Percentiles rank a stretch among this genome's conserved stretches.
Conservation (phyloP, 2,329 filamentous ascomycete genomes). For the Cytospora leucostoma region DNA sequence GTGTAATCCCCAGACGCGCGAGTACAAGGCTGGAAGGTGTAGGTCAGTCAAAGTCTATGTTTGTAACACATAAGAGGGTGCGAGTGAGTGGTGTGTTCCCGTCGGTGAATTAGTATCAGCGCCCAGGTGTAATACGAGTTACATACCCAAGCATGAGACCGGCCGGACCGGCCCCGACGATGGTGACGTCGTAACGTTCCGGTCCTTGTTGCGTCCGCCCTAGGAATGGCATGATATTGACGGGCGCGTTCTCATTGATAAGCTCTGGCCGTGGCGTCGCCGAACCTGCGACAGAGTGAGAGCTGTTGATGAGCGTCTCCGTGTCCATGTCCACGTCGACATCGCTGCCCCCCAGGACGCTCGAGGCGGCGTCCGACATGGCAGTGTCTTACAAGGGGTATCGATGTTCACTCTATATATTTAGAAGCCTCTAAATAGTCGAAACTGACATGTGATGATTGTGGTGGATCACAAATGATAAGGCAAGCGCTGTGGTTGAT, state of each 20-base stretch:
- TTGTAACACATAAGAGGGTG: not conserved
- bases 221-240: conserved; percentile 37
- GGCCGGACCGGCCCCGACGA: conserved; percentile 58
- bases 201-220: conserved; percentile 48
- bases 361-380: conserved; percentile 20
- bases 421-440: not conserved
- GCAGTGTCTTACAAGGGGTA: not conserved
- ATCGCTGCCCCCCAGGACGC: conserved; percentile 22
- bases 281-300: conserved; percentile 12
- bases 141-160: conserved; percentile 56
- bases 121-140: not conserved
- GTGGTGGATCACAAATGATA: not conserved
- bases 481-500: not conserved
- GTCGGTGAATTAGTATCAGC: not conserved
- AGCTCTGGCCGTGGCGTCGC: conserved; percentile 21
- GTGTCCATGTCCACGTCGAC: conserved; percentile 26
- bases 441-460: not conserved
- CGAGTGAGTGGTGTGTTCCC: not conserved
- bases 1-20: conserved; percentile 59
- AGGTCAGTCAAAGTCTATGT: not conserved
- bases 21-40: conserved; percentile 22
- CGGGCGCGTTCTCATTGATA: conserved; percentile 25
- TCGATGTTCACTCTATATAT: not conserved
- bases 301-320: conserved; percentile 18
- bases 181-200: conserved; percentile 43